These are phyloP conservation scores for Hortiboletus campestris DNA, from an alignment of 768 basidiomycete species.

Conservation along the genomic window DNA sequence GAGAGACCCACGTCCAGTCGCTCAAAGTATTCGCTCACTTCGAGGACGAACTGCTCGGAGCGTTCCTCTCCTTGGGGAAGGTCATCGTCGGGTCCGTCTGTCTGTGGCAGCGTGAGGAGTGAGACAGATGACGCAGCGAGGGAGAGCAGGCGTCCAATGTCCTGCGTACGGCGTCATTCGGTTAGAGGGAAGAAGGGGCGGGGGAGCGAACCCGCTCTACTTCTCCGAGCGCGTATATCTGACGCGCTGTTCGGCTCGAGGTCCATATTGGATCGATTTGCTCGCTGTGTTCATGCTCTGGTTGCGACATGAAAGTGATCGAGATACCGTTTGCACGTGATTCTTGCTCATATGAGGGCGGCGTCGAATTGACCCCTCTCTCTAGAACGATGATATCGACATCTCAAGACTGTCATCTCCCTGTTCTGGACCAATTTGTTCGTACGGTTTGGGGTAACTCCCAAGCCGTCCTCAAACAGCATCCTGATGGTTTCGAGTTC, in stretches of 20 bases:
- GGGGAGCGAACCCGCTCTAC: conserved; percentile 64
- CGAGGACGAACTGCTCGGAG: conserved; percentile 80
- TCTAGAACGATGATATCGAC: no score
- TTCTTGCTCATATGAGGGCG: no score
- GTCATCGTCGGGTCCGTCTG: conserved; percentile 62
- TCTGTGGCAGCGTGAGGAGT: conserved; percentile 79
- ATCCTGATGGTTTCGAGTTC: no score
- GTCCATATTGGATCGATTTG: conserved; percentile 80
- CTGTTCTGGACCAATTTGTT: no score
- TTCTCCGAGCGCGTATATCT: conserved; percentile 76
- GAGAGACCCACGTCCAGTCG: conserved; percentile 63
- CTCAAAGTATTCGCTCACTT: conserved; percentile 85
- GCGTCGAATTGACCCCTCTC: no score
- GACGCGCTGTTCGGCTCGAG: conserved; percentile 75
- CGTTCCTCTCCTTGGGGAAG: conserved; percentile 81
- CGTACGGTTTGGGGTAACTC: no score
- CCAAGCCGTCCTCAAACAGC: no score
- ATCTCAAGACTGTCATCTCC: no score
- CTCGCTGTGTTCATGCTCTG: conserved; percentile 14
- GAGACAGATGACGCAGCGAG: conserved; percentile 78
- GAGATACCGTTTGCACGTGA: no score
- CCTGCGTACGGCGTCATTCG: conserved; percentile 39
- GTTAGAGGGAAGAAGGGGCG: neutral
- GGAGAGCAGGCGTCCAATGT: conserved; percentile 72
- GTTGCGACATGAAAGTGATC: conserved; percentile 20